These are phyloP conservation scores for Casaregolazyma lundiana DNA, from an alignment of 1,139 yeast species.

Conservation along the genomic window DNA sequence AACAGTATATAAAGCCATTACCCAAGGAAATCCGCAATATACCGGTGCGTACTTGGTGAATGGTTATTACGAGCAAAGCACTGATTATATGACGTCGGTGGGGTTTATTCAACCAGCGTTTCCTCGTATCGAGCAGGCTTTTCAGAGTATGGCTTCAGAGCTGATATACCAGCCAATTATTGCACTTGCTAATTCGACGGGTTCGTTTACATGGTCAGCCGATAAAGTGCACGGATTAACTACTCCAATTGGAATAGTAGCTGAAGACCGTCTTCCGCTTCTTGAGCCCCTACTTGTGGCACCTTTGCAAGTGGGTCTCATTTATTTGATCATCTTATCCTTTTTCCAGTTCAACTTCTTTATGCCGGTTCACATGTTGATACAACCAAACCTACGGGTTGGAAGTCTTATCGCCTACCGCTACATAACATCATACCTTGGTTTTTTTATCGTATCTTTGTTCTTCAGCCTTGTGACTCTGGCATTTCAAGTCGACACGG, in stretches of 20 bases:
- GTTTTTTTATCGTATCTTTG: constrained; percentile 50
- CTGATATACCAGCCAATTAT: constrained; percentile 15
- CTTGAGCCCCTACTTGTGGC: constrained; percentile 14
- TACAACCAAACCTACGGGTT: constrained; percentile 44
- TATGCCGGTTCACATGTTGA: constrained; percentile 46
- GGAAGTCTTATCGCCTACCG: constrained; percentile 48
- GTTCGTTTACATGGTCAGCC: background rate
- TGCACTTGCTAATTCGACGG: constrained; percentile 12
- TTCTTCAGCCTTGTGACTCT: constrained; percentile 56
- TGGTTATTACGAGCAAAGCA: constrained; percentile 47
- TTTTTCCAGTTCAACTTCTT: constrained; percentile 57
- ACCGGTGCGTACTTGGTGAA: constrained; percentile 31
- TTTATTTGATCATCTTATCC: constrained; percentile 67
- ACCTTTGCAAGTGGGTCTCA: constrained; percentile 49
- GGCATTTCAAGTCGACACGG: constrained; percentile 54
- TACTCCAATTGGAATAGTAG: constrained; percentile 13
- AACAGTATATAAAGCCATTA: constrained; percentile 16
- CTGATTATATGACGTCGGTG: constrained; percentile 46
- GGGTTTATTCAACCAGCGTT: constrained; percentile 42
- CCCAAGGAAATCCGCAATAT: constrained; percentile 14
- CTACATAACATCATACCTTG: constrained; percentile 34
- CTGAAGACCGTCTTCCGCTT: constrained; percentile 14
- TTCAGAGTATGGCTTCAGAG: constrained; percentile 13
- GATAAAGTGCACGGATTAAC: constrained; percentile 15
- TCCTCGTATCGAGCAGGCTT: constrained; percentile 28